phyloP scores from a whole-genome alignment of 108 stramenopile species.

The Pelagomonas calceolata region DNA sequence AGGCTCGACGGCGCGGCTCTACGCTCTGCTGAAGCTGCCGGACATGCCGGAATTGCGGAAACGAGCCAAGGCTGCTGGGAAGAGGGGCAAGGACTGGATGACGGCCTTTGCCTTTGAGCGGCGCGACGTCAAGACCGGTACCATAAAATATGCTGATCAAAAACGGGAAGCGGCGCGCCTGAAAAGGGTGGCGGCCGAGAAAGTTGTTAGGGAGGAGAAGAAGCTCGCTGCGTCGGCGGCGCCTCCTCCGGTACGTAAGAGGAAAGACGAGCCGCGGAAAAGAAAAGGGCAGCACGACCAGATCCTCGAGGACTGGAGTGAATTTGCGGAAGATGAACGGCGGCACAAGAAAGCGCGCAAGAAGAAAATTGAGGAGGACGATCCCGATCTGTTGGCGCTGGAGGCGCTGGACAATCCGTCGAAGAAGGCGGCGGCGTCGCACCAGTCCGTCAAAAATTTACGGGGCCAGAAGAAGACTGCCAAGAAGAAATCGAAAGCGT shows the following conservation, averaged over 20 bases:
- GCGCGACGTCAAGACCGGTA: conserved; percentile 16
- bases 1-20: conserved; percentile 70
- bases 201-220: conserved; percentile 63
- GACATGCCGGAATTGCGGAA: conserved; percentile 88
- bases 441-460: too few species aligned
- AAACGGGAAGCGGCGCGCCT: conserved; percentile 4
- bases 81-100: too few species aligned
- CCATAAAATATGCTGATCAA: neutral
- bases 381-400: too few species aligned
- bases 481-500: too few species aligned
- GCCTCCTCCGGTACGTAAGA: conserved; percentile 12
- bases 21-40: conserved; percentile 80
- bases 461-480: too few species aligned
- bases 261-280: conserved; percentile 55
- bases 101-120: too few species aligned
- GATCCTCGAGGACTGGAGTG: conserved; percentile 95
- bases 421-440: too few species aligned
- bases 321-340: conserved; percentile 88
- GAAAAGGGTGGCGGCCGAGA: conserved; percentile 58
- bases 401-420: too few species aligned
- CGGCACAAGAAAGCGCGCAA: conserved; percentile 68
- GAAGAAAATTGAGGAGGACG: conserved; percentile 68
- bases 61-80: conserved; percentile 3
- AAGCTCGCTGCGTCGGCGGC: conserved; percentile 36
- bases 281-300: conserved; percentile 65